Percentiles rank a stretch among this genome's conserved stretches.
These are phyloP conservation scores for Eremomyces bilateralis DNA, from an alignment of 495 filamentous ascomycete species.

Conservation along the genomic window DNA sequence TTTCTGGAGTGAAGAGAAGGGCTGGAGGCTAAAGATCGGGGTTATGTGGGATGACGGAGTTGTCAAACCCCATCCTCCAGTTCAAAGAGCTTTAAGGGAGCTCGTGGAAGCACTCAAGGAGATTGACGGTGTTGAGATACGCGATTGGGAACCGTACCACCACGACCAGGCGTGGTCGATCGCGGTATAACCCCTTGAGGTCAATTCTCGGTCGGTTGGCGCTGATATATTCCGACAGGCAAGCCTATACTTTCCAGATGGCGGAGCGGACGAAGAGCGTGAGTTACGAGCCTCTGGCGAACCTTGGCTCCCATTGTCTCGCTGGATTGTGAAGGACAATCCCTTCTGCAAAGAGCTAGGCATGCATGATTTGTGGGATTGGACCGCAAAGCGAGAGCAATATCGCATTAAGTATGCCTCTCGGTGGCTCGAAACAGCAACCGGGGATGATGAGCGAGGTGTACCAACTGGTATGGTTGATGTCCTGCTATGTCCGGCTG, in stretches of 20 bases:
- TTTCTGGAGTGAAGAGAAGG: too few relatives aligned
- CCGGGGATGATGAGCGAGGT: constrained; percentile 2
- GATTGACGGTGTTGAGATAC: constrained; percentile 29
- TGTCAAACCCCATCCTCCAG: constrained; percentile 51
- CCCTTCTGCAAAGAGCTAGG: constrained; percentile 21
- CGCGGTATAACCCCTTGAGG: constrained; percentile 24
- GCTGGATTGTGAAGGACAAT: constrained; percentile 30
- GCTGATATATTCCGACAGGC: constrained; percentile 15
- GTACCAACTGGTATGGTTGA: constrained; percentile 27
- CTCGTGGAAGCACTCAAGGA: constrained; percentile 31
- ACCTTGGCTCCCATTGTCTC: constrained; percentile 28
- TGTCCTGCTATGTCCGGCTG: constrained; percentile 45
- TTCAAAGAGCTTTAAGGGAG: constrained; percentile 34
- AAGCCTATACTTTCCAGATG: constrained; percentile 33
- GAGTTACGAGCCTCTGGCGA: constrained; percentile 32
- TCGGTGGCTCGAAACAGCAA: constrained; percentile 32
- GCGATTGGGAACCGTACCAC: constrained; percentile 41
- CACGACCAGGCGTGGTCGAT: constrained; percentile 23
- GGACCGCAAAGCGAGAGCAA: constrained; percentile 26
- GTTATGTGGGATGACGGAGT: constrained; percentile 51
- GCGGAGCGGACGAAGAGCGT: constrained; percentile 27
- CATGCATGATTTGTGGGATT: constrained; percentile 24
- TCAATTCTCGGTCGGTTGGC: not conserved
- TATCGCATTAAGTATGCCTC: constrained; percentile 37
- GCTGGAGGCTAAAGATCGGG: constrained; percentile 31